Evolutionary conservation across 805 yeast species (phyloP).

Genomic region (Saccharomycopsis sp.): DNA sequence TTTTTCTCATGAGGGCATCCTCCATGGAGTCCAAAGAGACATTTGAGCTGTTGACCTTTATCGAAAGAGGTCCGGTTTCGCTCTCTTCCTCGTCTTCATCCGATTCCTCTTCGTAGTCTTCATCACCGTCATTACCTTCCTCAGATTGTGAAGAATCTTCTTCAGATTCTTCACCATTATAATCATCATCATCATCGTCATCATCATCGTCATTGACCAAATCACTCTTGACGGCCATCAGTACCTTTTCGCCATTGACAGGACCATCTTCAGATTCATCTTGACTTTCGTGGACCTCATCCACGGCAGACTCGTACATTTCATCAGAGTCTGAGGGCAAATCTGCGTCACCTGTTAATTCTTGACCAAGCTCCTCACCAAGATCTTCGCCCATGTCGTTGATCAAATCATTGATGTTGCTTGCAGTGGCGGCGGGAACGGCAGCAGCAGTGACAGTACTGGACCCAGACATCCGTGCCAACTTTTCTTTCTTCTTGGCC

Average conservation of each 20-base stretch:
- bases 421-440: neutral
- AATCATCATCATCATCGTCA: constrained; percentile 23
- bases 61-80: neutral
- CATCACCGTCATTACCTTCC: constrained; percentile 5
- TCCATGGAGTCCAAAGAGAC: constrained; percentile 18
- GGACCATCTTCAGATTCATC: neutral
- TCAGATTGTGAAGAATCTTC: constrained; percentile 20
- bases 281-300: constrained; percentile 18
- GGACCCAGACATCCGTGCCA: neutral
- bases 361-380: constrained; percentile 30
- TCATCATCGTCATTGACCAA: constrained; percentile 29
- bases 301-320: constrained; percentile 4
- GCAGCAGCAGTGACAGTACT: neutral
- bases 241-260: constrained; percentile 22
- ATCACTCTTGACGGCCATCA: constrained; percentile 21
- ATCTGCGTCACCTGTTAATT: neutral
- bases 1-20: constrained; percentile 15
- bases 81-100: constrained; percentile 1
- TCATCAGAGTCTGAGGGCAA: neutral
- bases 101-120: constrained; percentile 7
- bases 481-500: neutral
- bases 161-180: constrained; percentile 21
- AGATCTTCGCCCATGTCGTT: constrained; percentile 24
- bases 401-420: constrained; percentile 4
- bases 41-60: neutral